Evolutionary conservation across 2,329 filamentous ascomycete genomes (phyloP), one percentile per base, ranked within the genome.

Genomic region (Nectriaceae sp.): DNA sequence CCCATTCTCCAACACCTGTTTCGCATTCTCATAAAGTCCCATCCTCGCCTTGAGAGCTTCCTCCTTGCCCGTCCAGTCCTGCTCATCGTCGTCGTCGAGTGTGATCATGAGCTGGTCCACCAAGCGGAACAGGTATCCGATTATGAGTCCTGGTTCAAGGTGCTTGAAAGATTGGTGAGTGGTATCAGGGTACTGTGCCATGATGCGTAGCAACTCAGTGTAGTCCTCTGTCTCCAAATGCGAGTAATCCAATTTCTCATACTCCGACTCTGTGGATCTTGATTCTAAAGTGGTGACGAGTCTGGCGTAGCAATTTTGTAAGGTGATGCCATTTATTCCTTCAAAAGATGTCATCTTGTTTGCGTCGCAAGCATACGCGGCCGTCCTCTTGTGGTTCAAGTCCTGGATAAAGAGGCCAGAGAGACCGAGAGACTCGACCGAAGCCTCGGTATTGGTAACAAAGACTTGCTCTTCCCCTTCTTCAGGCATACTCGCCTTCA

Each of bases 141-240:
- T 70, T n/a, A 87, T 76, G 0, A 82, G 85, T 3, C 82, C 76
- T 0, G 85, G 84, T 59, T 88, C 85, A n/a, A 84, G 77, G 0
- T 81, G 85, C 70, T 81, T 85, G 64, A 80, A 72, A 0, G 84
- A 84, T 50, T 84, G 82, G 51, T 80, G 61, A 33, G 85, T 77
- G 1, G 84, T 78, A 49, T 88, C 85, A 0, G 84, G 85, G 71
- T 83, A 89, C 48, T 83, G 78, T 0, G 83, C 75, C 39, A 89
- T 70, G 43, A 81, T 70, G 6, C 85, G 78, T 19, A 85, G 75
- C 0, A 65, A 40, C 22, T 65, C 62, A 3, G 57, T 43, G n/a
- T 64, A 58, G 10, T 61, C 47, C 4, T 59, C 59, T 0, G 0
- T 5, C 16, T 65, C 60, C 1, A 64, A 21, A 0, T 45, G 35